Conservation (phyloP, 2,329 filamentous ascomycete species). For the Cytospora schulzeri region DNA sequence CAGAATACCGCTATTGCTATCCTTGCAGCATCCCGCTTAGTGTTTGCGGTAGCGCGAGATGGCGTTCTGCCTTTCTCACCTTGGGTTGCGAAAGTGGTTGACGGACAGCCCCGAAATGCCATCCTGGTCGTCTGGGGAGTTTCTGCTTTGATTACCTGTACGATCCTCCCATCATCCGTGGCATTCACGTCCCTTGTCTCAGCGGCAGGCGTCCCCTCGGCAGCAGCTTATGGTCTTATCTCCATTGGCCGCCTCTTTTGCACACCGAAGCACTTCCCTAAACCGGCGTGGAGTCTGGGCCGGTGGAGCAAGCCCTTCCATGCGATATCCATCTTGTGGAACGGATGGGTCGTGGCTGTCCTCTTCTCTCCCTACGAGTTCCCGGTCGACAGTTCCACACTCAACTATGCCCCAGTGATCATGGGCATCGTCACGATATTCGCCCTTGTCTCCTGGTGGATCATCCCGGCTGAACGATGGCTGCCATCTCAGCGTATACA, state of each 20-base stretch:
- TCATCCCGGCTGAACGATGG: slow-evolving; percentile 51
- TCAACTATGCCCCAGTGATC: slow-evolving; percentile 55
- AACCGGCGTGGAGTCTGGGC: slow-evolving; percentile 49
- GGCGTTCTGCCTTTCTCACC: slow-evolving; percentile 60
- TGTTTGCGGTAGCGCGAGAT: slow-evolving; percentile 64
- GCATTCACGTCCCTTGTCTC: slow-evolving; percentile 58
- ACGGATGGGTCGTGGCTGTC: slow-evolving; percentile 51
- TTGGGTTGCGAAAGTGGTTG: slow-evolving; percentile 57
- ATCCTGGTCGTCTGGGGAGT: slow-evolving; percentile 60
- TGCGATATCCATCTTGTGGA: slow-evolving; percentile 50
- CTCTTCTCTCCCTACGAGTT: slow-evolving; percentile 50
- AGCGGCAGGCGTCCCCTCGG: slow-evolving; percentile 53
- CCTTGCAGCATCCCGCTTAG: slow-evolving; percentile 60
- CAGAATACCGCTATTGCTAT: slow-evolving; percentile 62
- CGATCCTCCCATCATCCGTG: slow-evolving; percentile 56
- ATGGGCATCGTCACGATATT: slow-evolving; percentile 52
- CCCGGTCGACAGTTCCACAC: slow-evolving; percentile 44
- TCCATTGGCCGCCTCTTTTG: slow-evolving; percentile 50
- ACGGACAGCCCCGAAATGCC: slow-evolving; percentile 61
- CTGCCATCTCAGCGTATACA: slow-evolving; percentile 47
- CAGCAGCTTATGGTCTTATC: slow-evolving; percentile 54
- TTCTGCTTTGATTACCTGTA: slow-evolving; percentile 58
- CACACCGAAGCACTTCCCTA: slow-evolving; percentile 50
- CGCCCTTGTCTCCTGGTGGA: slow-evolving; percentile 49
- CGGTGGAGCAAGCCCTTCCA: slow-evolving; percentile 49